Evolutionary conservation across 257 asterid species (phyloP), one percentile per base, ranked within the genome.

Genomic region (Datura wrightii): DNA sequence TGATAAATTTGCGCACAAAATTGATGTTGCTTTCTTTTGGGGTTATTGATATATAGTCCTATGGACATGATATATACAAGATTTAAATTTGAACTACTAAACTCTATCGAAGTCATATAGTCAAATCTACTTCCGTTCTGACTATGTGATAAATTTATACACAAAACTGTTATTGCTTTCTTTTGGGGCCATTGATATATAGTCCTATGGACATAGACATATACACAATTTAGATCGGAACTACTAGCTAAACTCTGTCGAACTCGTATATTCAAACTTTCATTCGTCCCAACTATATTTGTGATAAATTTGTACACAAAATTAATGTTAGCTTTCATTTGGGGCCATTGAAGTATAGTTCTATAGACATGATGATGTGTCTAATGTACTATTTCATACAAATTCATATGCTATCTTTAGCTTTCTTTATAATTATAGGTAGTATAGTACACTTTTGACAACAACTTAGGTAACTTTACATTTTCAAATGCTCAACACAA

Each of bases 401-500:
- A 72, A 72, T 44, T 72, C 58, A 71, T 44, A 14, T 71, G 80
- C 18, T 10, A 44, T 24, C 34, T 71, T 44, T 71, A 46, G 53
- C 18, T 5, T 44, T 71, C 39, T 44, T 13, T 9, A 42, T 42
- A 72, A 46, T 72, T 72, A 19, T n/a, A 44, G 80, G 80, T 46
- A 44, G n/a, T 46, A 42, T 42, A 4, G 55, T 70, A 44, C 58
- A n/a, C 58, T 10, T 2, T 24, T 46, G 41, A 72, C 5, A n/a
- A 19, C 80, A 72, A 48, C n/a, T n/a, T 18, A 36, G 74, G 74
- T 5, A 36, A 50, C 58, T 44, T 72, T 11, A 10, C 9, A 46
- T 19, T 72, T 72, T 44, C 16, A 70, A 42, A 44, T 44, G 58
- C n/a, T 72, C 80, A 46, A 72, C 58, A 72, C 58, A 72, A 44